phyloP scores from a whole-genome alignment of 306 rosid species.

The Sechiopsis laciniata region DNA sequence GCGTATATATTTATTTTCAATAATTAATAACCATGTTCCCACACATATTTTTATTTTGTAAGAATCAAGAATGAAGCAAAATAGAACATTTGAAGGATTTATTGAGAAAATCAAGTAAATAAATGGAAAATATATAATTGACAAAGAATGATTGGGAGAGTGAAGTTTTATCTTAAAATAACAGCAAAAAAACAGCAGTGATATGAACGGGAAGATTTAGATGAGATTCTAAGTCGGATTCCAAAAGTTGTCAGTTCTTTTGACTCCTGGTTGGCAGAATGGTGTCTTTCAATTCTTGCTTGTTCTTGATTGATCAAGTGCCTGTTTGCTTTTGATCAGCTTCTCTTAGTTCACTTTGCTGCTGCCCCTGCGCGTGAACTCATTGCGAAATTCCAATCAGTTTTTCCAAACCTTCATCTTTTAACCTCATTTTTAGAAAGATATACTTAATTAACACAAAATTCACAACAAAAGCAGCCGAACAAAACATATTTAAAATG shows the following conservation, averaged over 20 bases:
- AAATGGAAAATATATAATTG: too few species aligned
- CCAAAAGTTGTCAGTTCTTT: too few species aligned
- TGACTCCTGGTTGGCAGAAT: too few species aligned
- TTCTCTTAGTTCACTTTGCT: constrained; percentile 69
- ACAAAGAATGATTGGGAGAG: background rate
- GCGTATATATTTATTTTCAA: too few species aligned
- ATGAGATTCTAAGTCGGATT: too few species aligned
- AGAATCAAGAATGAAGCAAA: too few species aligned
- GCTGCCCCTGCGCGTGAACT: constrained; percentile 61
- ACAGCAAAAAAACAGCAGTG: background rate
- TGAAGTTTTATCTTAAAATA: background rate
- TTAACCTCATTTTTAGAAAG: background rate
- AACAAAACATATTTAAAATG: too few species aligned
- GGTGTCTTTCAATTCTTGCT: constrained; percentile 25
- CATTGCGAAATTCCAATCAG: background rate
- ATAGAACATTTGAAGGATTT: too few species aligned
- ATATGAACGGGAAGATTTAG: background rate
- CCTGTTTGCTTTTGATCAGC: constrained; percentile 50
- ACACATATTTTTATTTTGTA: too few species aligned
- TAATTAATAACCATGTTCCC: too few species aligned
- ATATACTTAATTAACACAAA: background rate
- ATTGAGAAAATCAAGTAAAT: too few species aligned
- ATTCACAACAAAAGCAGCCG: too few species aligned
- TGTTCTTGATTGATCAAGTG: constrained; percentile 30
- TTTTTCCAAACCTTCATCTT: background rate